Conservation (phyloP, 139 green algal genomes). For the Tetraselmis chui region DNA sequence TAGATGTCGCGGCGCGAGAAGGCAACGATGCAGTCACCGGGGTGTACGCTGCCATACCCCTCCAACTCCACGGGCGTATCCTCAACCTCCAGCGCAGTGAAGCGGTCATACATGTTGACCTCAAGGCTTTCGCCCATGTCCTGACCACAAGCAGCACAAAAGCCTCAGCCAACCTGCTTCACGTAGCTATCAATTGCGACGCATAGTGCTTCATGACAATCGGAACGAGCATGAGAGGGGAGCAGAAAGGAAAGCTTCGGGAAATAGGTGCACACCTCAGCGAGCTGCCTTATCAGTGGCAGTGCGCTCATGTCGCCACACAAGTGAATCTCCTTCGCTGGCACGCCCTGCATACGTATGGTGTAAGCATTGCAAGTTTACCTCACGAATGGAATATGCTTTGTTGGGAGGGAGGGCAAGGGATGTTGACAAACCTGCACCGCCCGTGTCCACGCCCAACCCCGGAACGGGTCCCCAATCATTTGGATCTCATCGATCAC, state of each 20-base stretch:
- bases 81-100: constrained; percentile 57
- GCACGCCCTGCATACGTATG: constrained; percentile 61
- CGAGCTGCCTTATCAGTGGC: constrained; percentile 56
- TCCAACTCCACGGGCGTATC: constrained; percentile 6
- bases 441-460: constrained; percentile 91
- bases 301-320: constrained; percentile 84
- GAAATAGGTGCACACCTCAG: constrained; percentile 47
- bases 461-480: constrained; percentile 73
- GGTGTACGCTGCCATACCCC: constrained; percentile 38
- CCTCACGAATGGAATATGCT: not conserved
- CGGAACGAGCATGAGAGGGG: too few relatives aligned
- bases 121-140: constrained; percentile 26
- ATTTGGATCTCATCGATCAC: constrained; percentile 95
- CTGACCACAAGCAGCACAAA: too few relatives aligned
- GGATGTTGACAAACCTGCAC: constrained; percentile 29
- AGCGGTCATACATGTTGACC: constrained; percentile 52
- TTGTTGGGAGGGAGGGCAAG: not conserved
- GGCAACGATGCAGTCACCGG: constrained; percentile 89
- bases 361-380: not conserved
- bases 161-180: too few relatives aligned
- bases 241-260: too few relatives aligned
- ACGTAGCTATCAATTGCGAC: too few relatives aligned
- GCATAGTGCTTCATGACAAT: too few relatives aligned
- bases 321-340: constrained; percentile 83
- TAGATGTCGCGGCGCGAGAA: constrained; percentile 83